Percentiles rank a stretch among this genome's conserved stretches.
phyloP scores from a whole-genome alignment of 2,329 filamentous ascomycete genomes.

The Curvularia sp. region DNA sequence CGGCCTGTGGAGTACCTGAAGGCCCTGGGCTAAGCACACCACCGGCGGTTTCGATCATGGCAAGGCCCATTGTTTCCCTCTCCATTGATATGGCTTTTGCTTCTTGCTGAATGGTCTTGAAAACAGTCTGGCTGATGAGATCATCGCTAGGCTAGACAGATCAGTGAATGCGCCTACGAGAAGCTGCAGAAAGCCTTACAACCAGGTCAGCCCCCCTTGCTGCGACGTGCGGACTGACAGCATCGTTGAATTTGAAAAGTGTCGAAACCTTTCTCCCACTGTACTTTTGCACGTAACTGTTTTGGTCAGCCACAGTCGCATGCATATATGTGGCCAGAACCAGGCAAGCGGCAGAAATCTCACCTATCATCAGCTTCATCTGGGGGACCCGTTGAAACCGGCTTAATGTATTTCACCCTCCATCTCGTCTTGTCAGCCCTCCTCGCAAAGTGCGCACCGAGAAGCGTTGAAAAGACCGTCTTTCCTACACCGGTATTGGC shows the following conservation, averaged over 20 bases:
- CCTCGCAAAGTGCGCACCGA: conserved; percentile 64
- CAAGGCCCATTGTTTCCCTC: conserved; percentile 31
- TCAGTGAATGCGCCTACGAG: conserved; percentile 7
- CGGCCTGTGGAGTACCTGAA: conserved; percentile 77
- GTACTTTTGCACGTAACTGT: conserved; percentile 69
- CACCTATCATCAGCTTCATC: conserved; percentile 75
- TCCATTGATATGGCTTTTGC: conserved; percentile 14
- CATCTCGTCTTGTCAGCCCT: conserved; percentile 27
- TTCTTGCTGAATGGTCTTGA: conserved; percentile 19
- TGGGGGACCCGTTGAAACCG: conserved; percentile 76
- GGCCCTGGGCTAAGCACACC: conserved; percentile 82
- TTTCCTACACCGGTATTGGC: conserved; percentile 88
- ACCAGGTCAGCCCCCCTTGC: conserved; percentile 52
- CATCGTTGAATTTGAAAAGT: conserved; percentile 74
- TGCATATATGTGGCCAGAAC: background rate
- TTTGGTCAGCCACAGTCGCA: conserved; percentile 5
- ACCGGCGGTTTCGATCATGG: conserved; percentile 81
- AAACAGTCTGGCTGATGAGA: conserved; percentile 29
- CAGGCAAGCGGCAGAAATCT: conserved; percentile 1
- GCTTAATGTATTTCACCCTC: conserved; percentile 74
- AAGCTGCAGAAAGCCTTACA: conserved; percentile 22
- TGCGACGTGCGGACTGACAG: conserved; percentile 80
- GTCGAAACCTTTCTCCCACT: conserved; percentile 64
- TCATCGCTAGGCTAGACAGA: conserved; percentile 34
- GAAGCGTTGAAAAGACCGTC: conserved; percentile 76